phyloP scores from a whole-genome alignment of 495 filamentous ascomycete species.

The Acidiella bohemica region DNA sequence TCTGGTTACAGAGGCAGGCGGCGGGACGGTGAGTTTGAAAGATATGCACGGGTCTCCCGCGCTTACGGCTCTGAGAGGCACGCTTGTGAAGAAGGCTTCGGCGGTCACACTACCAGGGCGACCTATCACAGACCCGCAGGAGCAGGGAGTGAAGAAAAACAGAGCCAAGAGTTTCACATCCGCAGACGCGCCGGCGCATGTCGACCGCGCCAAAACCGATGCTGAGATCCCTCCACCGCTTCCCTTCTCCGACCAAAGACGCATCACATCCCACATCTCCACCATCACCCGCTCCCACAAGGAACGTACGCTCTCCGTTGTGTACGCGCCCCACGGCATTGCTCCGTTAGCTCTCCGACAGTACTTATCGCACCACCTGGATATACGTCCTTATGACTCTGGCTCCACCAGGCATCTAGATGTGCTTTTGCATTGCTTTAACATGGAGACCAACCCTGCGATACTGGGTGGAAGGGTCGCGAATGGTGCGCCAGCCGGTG shows the following conservation, averaged over 20 bases:
- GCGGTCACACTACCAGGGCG: background rate
- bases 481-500: constrained; percentile 42
- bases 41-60: background rate
- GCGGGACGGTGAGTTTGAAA: constrained; percentile 11
- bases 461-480: constrained; percentile 51
- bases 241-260: background rate
- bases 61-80: too few species aligned
- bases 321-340: constrained; percentile 51
- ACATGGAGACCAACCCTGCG: constrained; percentile 46
- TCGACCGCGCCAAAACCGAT: constrained; percentile 4
- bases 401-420: constrained; percentile 48
- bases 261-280: constrained; percentile 5
- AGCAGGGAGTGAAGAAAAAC: too few species aligned
- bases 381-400: too few species aligned
- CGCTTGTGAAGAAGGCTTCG: constrained; percentile 1
- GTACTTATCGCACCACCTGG: constrained; percentile 45
- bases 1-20: constrained; percentile 19
- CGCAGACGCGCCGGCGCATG: background rate
- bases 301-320: constrained; percentile 36
- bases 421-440: constrained; percentile 50
- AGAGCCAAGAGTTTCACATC: too few species aligned
- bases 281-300: constrained; percentile 6
- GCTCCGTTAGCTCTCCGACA: constrained; percentile 33
- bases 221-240: too few species aligned
- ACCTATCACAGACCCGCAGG: constrained; percentile 1